phyloP scores from a whole-genome alignment of 306 rosid species.

The Vachellia collinsii region DNA sequence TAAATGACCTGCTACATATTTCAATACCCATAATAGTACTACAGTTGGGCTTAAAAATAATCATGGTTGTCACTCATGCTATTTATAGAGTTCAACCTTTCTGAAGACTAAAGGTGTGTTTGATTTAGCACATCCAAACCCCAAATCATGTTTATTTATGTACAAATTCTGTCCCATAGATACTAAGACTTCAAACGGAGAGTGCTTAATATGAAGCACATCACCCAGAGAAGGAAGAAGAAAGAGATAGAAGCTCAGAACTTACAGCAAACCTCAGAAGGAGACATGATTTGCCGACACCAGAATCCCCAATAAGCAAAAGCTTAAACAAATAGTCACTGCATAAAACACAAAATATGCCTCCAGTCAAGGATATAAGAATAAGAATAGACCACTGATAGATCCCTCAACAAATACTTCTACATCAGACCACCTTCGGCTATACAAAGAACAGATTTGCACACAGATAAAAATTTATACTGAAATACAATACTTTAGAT shows the following conservation, averaged over 20 bases:
- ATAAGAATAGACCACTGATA: conserved; percentile 6
- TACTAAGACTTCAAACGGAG: background rate
- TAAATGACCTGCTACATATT: background rate
- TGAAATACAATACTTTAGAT: too few relatives aligned
- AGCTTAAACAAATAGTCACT: conserved; percentile 98
- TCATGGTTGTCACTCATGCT: conserved; percentile 4
- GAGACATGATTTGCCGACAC: conserved; percentile 97
- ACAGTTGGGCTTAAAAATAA: conserved; percentile 6
- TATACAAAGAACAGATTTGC: background rate
- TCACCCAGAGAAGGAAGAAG: conserved; percentile 12
- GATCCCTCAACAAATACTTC: background rate
- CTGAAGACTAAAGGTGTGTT: background rate
- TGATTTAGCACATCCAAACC: background rate
- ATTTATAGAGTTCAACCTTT: background rate
- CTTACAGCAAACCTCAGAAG: conserved; percentile 99
- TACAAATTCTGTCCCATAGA: background rate
- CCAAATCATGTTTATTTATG: background rate
- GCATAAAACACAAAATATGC: conserved; percentile 30
- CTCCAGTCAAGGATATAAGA: conserved; percentile 23
- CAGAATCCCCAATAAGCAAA: conserved; percentile 96
- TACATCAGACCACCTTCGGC: background rate
- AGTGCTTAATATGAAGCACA: background rate
- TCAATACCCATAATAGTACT: conserved; percentile 5
- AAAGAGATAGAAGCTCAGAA: conserved; percentile 27
- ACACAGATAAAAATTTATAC: background rate